These are phyloP conservation scores for Fusarium caatingaense DNA, from an alignment of 2,329 filamentous ascomycete species.

Conservation along the genomic window DNA sequence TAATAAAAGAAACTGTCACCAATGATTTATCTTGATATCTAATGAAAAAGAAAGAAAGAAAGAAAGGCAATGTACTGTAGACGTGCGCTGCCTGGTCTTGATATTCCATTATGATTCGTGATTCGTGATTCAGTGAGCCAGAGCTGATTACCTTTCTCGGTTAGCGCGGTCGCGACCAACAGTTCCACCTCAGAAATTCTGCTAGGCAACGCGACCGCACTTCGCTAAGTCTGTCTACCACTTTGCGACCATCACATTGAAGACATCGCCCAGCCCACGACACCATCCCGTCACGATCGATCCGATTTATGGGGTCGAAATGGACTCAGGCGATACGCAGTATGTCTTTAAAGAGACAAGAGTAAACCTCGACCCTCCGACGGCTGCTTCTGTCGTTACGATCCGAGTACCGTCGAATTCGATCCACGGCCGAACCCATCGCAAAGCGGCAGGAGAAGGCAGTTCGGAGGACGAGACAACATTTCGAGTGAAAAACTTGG, in stretches of 20 bases:
- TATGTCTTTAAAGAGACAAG: conserved; percentile 88
- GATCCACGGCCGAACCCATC: conserved; percentile 58
- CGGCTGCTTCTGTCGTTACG: conserved; percentile 74
- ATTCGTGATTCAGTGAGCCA: conserved; percentile 5
- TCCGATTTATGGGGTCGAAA: conserved; percentile 70
- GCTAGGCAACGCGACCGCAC: conserved; percentile 48
- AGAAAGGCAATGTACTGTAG: not conserved
- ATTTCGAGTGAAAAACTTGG: conserved; percentile 79
- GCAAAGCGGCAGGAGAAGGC: conserved; percentile 51
- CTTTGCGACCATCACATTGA: conserved; percentile 45
- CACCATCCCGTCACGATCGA: conserved; percentile 31
- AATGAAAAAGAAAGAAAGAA: not conserved
- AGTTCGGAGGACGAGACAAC: conserved; percentile 74
- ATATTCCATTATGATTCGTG: not conserved
- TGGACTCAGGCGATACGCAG: conserved; percentile 71
- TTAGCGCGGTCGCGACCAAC: conserved; percentile 49
- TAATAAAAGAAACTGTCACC: not conserved
- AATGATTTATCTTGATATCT: not conserved
- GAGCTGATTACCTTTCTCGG: conserved; percentile 53
- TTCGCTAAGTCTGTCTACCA: conserved; percentile 33
- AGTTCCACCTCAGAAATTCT: conserved; percentile 50
- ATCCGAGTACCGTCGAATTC: conserved; percentile 72
- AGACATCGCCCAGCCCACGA: conserved; percentile 27
- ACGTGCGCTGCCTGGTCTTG: not conserved
- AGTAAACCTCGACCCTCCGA: conserved; percentile 81